Percentiles rank a stretch among this genome's conserved stretches.
These are phyloP conservation scores for Talaromyces sp. DNA, from an alignment of 2,329 filamentous ascomycete species.

Conservation along the genomic window DNA sequence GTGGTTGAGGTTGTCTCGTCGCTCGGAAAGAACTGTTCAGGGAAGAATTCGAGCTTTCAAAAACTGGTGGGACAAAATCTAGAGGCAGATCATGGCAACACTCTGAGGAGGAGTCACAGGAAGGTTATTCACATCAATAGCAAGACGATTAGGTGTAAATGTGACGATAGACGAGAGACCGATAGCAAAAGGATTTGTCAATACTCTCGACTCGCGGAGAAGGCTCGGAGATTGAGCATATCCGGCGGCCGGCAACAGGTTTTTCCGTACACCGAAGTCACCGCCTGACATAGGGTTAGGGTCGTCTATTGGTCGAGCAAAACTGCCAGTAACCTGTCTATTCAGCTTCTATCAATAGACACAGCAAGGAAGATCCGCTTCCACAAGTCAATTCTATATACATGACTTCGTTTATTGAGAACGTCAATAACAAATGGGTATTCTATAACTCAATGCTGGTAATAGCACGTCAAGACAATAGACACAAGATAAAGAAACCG, in stretches of 20 bases:
- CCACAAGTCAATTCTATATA: not conserved
- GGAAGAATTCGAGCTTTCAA: not conserved
- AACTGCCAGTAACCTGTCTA: not conserved
- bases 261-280: slow-evolving; percentile 4
- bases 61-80: not conserved
- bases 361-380: not conserved
- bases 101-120: not conserved
- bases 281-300: slow-evolving; percentile 1
- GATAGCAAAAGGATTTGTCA: not conserved
- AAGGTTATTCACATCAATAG: not conserved
- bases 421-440: slow-evolving; percentile 17
- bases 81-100: not conserved
- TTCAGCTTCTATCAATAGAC: not conserved
- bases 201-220: slow-evolving; percentile 9
- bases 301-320: not conserved
- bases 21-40: not conserved
- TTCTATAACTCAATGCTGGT: slow-evolving; percentile 18
- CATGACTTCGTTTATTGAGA: not conserved
- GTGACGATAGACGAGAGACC: not conserved
- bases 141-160: not conserved
- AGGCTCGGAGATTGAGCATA: slow-evolving; percentile 11
- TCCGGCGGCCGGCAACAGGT: slow-evolving; percentile 4
- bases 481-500: slow-evolving; percentile 20
- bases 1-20: not conserved
- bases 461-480: slow-evolving; percentile 20